Conservation (phyloP, 495 filamentous ascomycete genomes). For the Aspergillus homomorphus region DNA sequence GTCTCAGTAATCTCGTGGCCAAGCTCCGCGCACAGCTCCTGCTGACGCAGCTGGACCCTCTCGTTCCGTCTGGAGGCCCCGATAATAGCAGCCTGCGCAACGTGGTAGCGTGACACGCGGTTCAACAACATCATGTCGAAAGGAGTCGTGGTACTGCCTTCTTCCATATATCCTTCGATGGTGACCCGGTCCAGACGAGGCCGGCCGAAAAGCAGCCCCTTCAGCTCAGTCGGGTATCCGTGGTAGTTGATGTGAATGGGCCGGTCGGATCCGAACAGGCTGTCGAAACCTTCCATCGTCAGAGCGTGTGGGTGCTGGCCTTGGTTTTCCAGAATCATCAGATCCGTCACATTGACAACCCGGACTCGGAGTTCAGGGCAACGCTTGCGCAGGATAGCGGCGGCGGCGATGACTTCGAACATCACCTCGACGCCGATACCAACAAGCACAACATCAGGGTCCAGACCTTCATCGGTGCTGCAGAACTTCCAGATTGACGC, state of each 20-base stretch:
- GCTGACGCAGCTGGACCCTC: slow-evolving; percentile 46
- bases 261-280: slow-evolving; percentile 59
- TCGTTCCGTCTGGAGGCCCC: slow-evolving; percentile 50
- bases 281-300: slow-evolving; percentile 48
- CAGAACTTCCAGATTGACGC: slow-evolving; percentile 67
- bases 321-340: slow-evolving; percentile 63
- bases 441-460: slow-evolving; percentile 67
- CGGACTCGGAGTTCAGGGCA: slow-evolving; percentile 56
- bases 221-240: slow-evolving; percentile 61
- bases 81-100: slow-evolving; percentile 55
- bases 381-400: slow-evolving; percentile 52
- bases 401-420: slow-evolving; percentile 66
- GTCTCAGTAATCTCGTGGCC: slow-evolving; percentile 48
- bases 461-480: slow-evolving; percentile 52
- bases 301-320: slow-evolving; percentile 63
- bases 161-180: slow-evolving; percentile 65
- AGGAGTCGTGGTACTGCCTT: slow-evolving; percentile 69
- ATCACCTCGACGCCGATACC: slow-evolving; percentile 70
- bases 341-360: slow-evolving; percentile 71
- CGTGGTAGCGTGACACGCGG: slow-evolving; percentile 58
- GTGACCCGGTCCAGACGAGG: slow-evolving; percentile 47
- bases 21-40: slow-evolving; percentile 47
- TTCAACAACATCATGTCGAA: slow-evolving; percentile 76
- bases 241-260: slow-evolving; percentile 71
- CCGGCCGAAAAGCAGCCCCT: slow-evolving; percentile 63